A percentile compares a stretch with the other conserved stretches of the same genome.
Evolutionary conservation across 2,329 filamentous ascomycete species (phyloP).

Genomic region (Cladosporium phlei): DNA sequence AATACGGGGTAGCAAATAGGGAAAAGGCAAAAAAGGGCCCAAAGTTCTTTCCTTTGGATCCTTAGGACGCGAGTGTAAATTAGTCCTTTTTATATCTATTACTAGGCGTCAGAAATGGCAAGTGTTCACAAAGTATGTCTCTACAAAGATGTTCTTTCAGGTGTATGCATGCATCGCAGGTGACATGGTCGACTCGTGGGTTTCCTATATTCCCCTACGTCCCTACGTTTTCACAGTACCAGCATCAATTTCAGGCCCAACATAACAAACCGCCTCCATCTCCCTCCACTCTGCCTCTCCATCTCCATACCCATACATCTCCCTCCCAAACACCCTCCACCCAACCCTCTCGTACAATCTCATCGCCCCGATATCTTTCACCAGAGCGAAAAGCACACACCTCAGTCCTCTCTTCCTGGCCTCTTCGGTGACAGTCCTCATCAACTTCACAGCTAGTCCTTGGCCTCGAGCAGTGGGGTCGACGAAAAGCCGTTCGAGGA

Average conservation of each 20-base stretch:
- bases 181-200: no score
- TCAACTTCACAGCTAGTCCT: constrained; percentile 20
- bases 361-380: constrained; percentile 23
- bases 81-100: neutral
- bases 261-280: constrained; percentile 13
- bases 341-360: constrained; percentile 23
- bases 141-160: no score
- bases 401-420: constrained; percentile 4
- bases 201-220: no score
- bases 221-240: no score
- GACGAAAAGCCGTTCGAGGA: constrained; percentile 26
- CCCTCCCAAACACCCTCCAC: constrained; percentile 21
- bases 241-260: no score
- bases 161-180: no score
- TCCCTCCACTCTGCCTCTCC: constrained; percentile 3
- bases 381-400: constrained; percentile 23
- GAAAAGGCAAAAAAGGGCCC: constrained; percentile 3
- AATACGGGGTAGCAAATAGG: neutral
- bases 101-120: constrained; percentile 3
- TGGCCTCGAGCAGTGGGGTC: constrained; percentile 18
- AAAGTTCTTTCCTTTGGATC: constrained; percentile 9
- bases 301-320: constrained; percentile 1
- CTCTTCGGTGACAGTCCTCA: constrained; percentile 16
- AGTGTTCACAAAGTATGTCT: constrained; percentile 5
- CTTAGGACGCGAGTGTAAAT: constrained; percentile 9